Conservation (phyloP, 2,329 filamentous ascomycete species). For the Neopestalotiopsis clavispora region DNA sequence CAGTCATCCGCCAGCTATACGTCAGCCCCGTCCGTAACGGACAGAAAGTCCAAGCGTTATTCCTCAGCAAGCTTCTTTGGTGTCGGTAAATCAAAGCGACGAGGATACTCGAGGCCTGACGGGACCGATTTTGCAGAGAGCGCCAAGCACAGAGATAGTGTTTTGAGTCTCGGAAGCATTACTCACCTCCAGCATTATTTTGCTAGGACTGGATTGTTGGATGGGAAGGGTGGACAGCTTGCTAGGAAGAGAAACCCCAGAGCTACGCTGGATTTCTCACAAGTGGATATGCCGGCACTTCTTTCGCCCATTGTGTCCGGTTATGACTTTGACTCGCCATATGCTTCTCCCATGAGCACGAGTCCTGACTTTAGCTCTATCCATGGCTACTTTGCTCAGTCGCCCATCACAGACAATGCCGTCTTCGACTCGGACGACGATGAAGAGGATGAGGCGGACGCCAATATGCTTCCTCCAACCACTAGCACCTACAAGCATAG, state of each 20-base stretch:
- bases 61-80: slow-evolving; percentile 51
- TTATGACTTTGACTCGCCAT: slow-evolving; percentile 63
- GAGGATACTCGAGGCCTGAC: slow-evolving; percentile 87
- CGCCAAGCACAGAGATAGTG: slow-evolving; percentile 87
- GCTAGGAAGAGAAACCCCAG: slow-evolving; percentile 72
- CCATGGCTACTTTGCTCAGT: slow-evolving; percentile 48
- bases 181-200: slow-evolving; percentile 99
- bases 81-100: slow-evolving; percentile 52
- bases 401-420: slow-evolving; percentile 49
- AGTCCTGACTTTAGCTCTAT: slow-evolving; percentile 59
- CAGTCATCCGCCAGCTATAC: slow-evolving; percentile 67
- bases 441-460: slow-evolving; percentile 66
- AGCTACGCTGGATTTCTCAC: slow-evolving; percentile 62
- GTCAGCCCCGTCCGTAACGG: slow-evolving; percentile 50
- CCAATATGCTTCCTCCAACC: slow-evolving; percentile 90
- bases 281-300: slow-evolving; percentile 50
- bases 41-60: slow-evolving; percentile 45
- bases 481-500: slow-evolving; percentile 93
- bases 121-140: slow-evolving; percentile 90
- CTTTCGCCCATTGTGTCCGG: slow-evolving; percentile 44
- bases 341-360: slow-evolving; percentile 59
- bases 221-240: slow-evolving; percentile 89
- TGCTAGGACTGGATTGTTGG: slow-evolving; percentile 87
- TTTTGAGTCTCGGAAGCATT: slow-evolving; percentile 95
- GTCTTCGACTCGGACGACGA: slow-evolving; percentile 63